Evolutionary conservation across 768 basidiomycete genomes (phyloP), one percentile per base, ranked within the genome.

Genomic region (Cantharellus cinnabarinus): DNA sequence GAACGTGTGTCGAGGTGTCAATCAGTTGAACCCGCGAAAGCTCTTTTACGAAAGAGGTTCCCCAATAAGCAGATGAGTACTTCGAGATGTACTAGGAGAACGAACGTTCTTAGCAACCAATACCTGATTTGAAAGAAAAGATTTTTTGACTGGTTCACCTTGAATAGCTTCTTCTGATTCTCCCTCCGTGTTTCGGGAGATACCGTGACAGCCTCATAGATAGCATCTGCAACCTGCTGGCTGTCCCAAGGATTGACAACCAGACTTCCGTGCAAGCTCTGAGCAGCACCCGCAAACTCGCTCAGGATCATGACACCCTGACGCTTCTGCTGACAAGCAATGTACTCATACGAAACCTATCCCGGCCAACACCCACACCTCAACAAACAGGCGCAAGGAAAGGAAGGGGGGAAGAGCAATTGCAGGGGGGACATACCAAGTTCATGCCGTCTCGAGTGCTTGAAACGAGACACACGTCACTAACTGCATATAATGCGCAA

Each of bases 181-280:
- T 89, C 85, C 41, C 85, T 84, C n/a, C 89, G 79, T 44, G 77
- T 80, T 51, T 82, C 79, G 2, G 78, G 74, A 55, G 82, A 79
- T 87, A 93, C 91, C 14, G 85, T 89, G 60, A 98, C 83, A 0
- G 95, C 90, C 69, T 89, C 83, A 70, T 90, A 83, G 60, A 99
- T 95, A n/a, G 91, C 90, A 67, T 97, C 83, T 0, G 95, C 95
- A 56, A 95, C 90, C 66, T 91, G 84, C 70, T 97, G 93, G n/a
- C 86, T 86, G 70, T 98, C 95, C 94, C 95, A 93, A 29, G 95
- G 95, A 74, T 99, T 99, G 66, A 98, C 90, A 67, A 99, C 90
- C 64, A 99, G 77, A 41, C 85, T 87, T 29, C 95, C 95, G 68
- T 98, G 97, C 62, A 99, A 72, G 63, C 82, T 86, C 71, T 97